Evolutionary conservation across 2,329 filamentous ascomycete genomes (phyloP).

Genomic region (Pseudogymnoascus sp.): DNA sequence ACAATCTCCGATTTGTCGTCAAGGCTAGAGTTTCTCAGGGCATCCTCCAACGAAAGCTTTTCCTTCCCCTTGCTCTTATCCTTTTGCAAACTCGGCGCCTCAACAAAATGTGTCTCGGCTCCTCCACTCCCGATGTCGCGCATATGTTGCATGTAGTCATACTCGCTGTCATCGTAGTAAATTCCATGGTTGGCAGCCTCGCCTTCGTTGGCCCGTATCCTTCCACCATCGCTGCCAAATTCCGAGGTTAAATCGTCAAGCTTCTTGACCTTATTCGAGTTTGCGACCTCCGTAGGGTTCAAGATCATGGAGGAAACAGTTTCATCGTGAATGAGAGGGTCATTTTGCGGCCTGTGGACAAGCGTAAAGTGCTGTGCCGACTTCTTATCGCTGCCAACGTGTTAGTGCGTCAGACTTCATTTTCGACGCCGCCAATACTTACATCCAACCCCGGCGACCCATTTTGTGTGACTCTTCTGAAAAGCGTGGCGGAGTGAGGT

Average conservation of each 20-base stretch:
- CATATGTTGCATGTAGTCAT: slow-evolving; percentile 99
- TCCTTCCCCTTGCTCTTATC: slow-evolving; percentile 64
- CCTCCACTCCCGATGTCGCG: slow-evolving; percentile 66
- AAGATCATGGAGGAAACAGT: slow-evolving; percentile 85
- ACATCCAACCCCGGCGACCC: slow-evolving; percentile 69
- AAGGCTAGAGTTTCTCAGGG: slow-evolving; percentile 55
- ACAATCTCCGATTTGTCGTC: slow-evolving; percentile 46
- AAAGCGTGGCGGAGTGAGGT: neutral
- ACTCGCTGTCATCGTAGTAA: slow-evolving; percentile 89
- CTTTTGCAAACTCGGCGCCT: slow-evolving; percentile 50
- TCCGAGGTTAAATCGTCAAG: slow-evolving; percentile 69
- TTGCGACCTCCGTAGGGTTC: slow-evolving; percentile 51
- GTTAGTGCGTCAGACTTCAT: slow-evolving; percentile 23
- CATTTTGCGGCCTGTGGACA: slow-evolving; percentile 93
- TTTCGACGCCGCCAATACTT: slow-evolving; percentile 26
- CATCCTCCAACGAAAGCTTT: slow-evolving; percentile 75
- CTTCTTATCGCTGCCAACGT: slow-evolving; percentile 66
- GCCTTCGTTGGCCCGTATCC: slow-evolving; percentile 79
- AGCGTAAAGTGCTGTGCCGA: slow-evolving; percentile 86
- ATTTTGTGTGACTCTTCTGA: slow-evolving; percentile 41
- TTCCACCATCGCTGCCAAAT: slow-evolving; percentile 55
- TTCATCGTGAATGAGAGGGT: slow-evolving; percentile 90
- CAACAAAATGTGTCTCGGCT: slow-evolving; percentile 75
- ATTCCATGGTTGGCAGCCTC: slow-evolving; percentile 91
- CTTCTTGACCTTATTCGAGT: slow-evolving; percentile 51